Evolutionary conservation across 768 basidiomycete species (phyloP), one percentile per base, ranked within the genome.

Genomic region (Exsudoporus frostii): DNA sequence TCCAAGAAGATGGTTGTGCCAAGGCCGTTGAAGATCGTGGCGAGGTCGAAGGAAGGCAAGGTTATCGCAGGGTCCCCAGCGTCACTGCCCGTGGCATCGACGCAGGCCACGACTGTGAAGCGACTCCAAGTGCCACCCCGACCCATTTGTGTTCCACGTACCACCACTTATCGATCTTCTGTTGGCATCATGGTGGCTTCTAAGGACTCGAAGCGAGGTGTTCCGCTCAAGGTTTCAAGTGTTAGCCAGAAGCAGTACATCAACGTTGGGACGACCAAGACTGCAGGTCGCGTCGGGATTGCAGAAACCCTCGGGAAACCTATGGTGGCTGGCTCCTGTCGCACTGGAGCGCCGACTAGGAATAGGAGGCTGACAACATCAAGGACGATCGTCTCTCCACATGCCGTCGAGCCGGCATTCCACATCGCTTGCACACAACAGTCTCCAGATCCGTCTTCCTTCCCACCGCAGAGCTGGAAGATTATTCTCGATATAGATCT

Each of bases 401-500:
- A 19, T 9, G 9, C 19, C 4, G 4, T 14, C 20, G 0, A 5
- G 24, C 5, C 32, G 3, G 6, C 5, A 7, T 22, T 8, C 8
- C 8, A 9, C 2, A 14, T 9, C 17, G 25, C 9, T 3, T 48
- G 51, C n/a, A n/a, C n/a, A n/a, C n/a, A n/a, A n/a, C n/a, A n/a
- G 27, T 44, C 46, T 0, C 30, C 59, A 7, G 25, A 46, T 19
- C 22, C 50, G 10, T 43, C 49, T 19, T 57, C 50, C 1, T 51
- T 46, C 36, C 55, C 43, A 9, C 58, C 55, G 1, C 60, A 44
- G 19, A 52, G 30, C 10, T 47, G 47, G 56, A 41, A 33, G 0
- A 32, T 52, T 3, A 32, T 50, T 15, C 19, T 38, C 24, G 17
- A 27, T 17, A 15, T 20, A 1, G 45, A 25, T 17, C 13, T 33